Conservation (phyloP, 73 alveolate genomes). For the Paramecium caudatum region DNA sequence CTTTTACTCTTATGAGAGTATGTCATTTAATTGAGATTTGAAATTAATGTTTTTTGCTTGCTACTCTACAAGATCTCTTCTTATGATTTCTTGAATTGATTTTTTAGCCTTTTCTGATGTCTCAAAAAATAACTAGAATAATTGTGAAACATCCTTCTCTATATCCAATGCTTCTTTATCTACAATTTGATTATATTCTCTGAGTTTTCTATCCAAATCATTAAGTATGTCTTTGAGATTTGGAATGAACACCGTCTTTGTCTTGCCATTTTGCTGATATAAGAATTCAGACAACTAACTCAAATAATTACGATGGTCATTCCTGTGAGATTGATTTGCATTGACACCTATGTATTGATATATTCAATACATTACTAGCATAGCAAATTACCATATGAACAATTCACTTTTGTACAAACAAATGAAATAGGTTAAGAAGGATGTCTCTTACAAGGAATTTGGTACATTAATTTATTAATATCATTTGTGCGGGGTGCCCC, state of each 20-base stretch:
- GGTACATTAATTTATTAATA: neutral
- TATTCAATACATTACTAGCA: slow-evolving; percentile 44
- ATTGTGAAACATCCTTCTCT: slow-evolving; percentile 59
- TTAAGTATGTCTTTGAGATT: neutral
- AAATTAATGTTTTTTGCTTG: neutral
- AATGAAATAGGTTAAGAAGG: neutral
- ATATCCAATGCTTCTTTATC: slow-evolving; percentile 66
- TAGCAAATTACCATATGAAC: slow-evolving; percentile 42
- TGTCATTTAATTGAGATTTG: slow-evolving; percentile 7
- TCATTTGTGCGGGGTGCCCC: too few species aligned
- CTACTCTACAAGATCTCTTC: neutral
- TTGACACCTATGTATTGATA: neutral
- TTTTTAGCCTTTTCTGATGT: slow-evolving; percentile 54
- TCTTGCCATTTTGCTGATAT: slow-evolving; percentile 29
- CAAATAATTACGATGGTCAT: slow-evolving; percentile 27
- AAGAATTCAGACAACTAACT: neutral
- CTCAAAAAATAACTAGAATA: slow-evolving; percentile 59
- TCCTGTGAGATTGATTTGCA: neutral
- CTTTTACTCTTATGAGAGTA: neutral
- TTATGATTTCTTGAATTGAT: slow-evolving; percentile 48
- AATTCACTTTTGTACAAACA: slow-evolving; percentile 44
- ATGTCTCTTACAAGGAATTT: slow-evolving; percentile 1
- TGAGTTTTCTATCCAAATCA: slow-evolving; percentile 38
- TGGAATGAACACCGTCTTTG: slow-evolving; percentile 45
- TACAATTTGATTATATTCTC: neutral